Evolutionary conservation across 2,329 filamentous ascomycete genomes (phyloP), one percentile per base, ranked within the genome.

Genomic region (Apiospora phragmitis): DNA sequence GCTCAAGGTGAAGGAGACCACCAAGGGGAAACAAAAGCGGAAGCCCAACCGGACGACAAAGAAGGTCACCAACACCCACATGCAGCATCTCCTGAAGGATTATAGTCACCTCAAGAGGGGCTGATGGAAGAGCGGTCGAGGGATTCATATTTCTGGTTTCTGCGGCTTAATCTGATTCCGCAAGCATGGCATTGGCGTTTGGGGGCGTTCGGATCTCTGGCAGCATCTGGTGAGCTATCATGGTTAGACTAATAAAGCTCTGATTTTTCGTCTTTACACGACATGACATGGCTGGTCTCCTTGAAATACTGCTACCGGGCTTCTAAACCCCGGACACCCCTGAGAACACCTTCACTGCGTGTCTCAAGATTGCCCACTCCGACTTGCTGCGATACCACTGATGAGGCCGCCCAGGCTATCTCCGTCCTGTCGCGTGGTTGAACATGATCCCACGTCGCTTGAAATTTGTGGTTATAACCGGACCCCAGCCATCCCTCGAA

Each of bases 61-160:
- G 74, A 96, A 95, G 86, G 91, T 92, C 70, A 97, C 94, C 35
- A 97, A 97, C 79, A 90, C 90, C 38, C 94, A 97, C 80, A 97
- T 97, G 94, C 87, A 87, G 75, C 90, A 92, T 74, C 87, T 97
- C 71, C 86, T 97, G 78, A 91, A 94, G 83, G 93, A 95, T 24
- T 72, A 72, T 49, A 72, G 71, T 43, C 71, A 72, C 38, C 67
- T 84, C 75, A 83, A 85, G 75, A 78, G 83, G 71, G 65, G 65
- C 65, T 67, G 42, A 62, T 35, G 55, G 55, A 8, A 12, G 21
- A 62, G 18, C 21, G 55, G 55, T 62, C 21, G 21, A 38, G 32
- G 55, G 55, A n/a, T 62, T 38, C 32, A 38, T 32, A 38, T 21
- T 55, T 32, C 21, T n/a, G 32, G 38, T 62, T 38, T 62, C 18